phyloP scores from a whole-genome alignment of 257 asterid genomes.

The Solanum appendiculatum region DNA sequence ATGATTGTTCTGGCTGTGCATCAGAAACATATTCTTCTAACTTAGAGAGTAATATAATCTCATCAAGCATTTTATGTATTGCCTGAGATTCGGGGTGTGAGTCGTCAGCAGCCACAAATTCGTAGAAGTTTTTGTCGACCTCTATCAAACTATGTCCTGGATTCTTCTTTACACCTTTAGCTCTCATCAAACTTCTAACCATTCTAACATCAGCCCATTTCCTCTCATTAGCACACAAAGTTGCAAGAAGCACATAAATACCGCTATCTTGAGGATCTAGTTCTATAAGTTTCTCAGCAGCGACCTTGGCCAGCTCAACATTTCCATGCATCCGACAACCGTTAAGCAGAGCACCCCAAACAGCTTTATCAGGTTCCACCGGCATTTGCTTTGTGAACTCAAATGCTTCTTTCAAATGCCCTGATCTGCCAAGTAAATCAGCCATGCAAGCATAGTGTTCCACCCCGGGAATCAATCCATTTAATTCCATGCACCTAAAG shows the following conservation, averaged over 20 bases:
- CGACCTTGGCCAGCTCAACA: constrained; percentile 58
- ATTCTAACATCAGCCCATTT: constrained; percentile 59
- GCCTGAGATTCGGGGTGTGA: constrained; percentile 38
- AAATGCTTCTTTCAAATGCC: constrained; percentile 49
- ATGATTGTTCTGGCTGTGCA: constrained; percentile 1
- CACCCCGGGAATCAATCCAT: constrained; percentile 23
- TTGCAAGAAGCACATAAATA: constrained; percentile 54
- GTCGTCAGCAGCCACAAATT: constrained; percentile 57
- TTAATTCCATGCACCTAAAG: constrained; percentile 34
- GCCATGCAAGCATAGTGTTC: constrained; percentile 68
- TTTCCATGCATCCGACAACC: constrained; percentile 65
- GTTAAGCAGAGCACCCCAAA: constrained; percentile 72
- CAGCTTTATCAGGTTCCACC: constrained; percentile 64
- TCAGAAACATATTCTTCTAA: constrained; percentile 16
- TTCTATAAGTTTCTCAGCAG: constrained; percentile 48
- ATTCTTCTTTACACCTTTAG: constrained; percentile 49
- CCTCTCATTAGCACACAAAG: constrained; percentile 55
- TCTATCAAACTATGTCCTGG: constrained; percentile 69
- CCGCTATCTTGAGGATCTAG: constrained; percentile 81
- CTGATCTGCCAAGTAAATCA: constrained; percentile 68
- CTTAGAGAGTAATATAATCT: constrained; percentile 27
- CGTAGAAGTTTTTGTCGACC: constrained; percentile 56
- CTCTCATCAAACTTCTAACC: constrained; percentile 67
- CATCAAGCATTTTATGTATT: constrained; percentile 35
- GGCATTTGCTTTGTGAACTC: constrained; percentile 45